Conservation (phyloP, 75 land plant species). For the Selaginella tamariscina region DNA sequence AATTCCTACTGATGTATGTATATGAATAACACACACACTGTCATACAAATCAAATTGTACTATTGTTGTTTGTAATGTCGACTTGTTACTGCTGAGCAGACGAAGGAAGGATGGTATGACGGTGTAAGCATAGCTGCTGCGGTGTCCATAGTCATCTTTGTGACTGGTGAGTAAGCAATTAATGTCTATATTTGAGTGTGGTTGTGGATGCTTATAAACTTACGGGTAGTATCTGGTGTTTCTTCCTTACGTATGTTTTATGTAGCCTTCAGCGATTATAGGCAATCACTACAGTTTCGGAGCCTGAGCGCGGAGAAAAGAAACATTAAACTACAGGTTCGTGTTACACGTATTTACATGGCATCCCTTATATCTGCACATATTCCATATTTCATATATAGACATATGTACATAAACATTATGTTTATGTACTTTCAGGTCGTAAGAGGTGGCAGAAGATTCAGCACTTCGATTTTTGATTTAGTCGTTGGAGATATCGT, state of each 20-base stretch:
- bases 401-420: neutral
- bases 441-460: constrained; percentile 58
- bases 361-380: no score
- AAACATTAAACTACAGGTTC: constrained; percentile 57
- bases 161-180: constrained; percentile 26
- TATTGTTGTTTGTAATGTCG: no score
- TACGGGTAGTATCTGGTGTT: no score
- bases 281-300: constrained; percentile 67
- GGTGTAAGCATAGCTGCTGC: constrained; percentile 37
- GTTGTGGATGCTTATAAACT: no score
- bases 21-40: neutral
- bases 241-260: neutral
- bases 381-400: neutral
- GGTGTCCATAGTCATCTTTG: constrained; percentile 48
- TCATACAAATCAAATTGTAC: neutral
- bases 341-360: no score
- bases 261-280: constrained; percentile 56
- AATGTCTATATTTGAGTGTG: no score
- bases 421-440: constrained; percentile 26
- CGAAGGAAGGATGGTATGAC: constrained; percentile 87
- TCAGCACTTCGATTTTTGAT: constrained; percentile 54
- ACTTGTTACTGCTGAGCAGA: constrained; percentile 24
- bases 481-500: constrained; percentile 75
- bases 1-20: constrained; percentile 31
- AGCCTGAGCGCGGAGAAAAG: constrained; percentile 61